phyloP scores from a whole-genome alignment of 129 eudicot species.

The Chrysanthemum seticuspe region DNA sequence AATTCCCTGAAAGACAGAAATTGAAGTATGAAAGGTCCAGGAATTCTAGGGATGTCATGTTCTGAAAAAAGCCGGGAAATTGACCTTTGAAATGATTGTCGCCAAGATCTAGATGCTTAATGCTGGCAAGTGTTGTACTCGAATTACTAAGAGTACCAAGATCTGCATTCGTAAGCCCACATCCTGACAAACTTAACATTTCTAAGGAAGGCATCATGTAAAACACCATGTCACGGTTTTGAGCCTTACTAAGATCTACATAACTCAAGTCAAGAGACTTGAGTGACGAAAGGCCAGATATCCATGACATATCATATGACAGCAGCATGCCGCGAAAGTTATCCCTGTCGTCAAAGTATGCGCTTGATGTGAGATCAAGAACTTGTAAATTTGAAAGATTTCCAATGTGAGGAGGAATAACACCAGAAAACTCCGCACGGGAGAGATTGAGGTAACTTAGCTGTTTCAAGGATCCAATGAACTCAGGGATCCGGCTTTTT shows the following conservation, averaged over 20 bases:
- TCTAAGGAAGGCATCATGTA: conserved; percentile 3
- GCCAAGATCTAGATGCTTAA: not conserved
- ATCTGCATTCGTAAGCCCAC: not conserved
- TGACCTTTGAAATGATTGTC: not conserved
- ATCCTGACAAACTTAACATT: not conserved
- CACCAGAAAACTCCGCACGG: not conserved
- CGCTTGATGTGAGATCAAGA: conserved; percentile 7
- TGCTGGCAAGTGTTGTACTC: not conserved
- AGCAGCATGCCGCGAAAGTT: too few relatives aligned
- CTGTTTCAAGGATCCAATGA: conserved; percentile 20
- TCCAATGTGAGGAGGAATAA: conserved; percentile 17
- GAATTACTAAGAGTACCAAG: not conserved
- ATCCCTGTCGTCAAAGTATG: too few relatives aligned
- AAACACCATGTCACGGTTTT: conserved; percentile 3
- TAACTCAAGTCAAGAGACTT: not conserved
- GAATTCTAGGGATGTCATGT: conserved; percentile 1
- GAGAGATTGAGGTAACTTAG: conserved; percentile 26
- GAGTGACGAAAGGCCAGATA: not conserved
- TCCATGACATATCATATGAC: not conserved
- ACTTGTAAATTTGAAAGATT: not conserved
- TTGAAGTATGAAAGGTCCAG: not conserved
- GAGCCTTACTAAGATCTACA: not conserved
- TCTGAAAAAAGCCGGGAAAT: not conserved
- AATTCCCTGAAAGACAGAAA: not conserved
- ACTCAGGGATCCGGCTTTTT: not conserved